Base-by-base conservation (phyloP, 179 eudicot genomes). In the Spergularia azorica region DNA sequence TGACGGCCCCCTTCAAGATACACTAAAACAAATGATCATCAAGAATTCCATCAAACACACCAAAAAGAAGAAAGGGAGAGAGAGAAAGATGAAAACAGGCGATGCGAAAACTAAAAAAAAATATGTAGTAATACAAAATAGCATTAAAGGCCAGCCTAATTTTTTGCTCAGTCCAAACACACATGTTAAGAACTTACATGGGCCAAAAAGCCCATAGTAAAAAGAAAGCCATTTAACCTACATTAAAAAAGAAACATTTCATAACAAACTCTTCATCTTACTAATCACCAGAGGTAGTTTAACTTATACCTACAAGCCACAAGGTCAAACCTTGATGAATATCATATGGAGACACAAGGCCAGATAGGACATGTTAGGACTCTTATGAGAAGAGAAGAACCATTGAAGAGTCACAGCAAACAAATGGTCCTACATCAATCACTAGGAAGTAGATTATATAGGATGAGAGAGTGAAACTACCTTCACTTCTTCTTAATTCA, bases 401-500 rank as follows among this genome's bases (percentile, higher is more conserved):
- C 20, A 7, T 16, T 15, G 50, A 7, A 16, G 10, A 72, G 71
- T 3, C 63, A 61, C 56, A 71, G 43, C 38, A 58, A 48, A 51
- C 13, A 18, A 43, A 71, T 56, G 17, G 63, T 58, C 79, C 68
- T 70, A 9, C 71, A 81, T 69, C 41, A 68, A 69, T 32, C 62
- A 76, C 70, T 56, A 46, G 71, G 54, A 78, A 84, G 80, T 70
- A 79, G 54, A 80, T 79, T 64, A 77, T 77, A 85, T 75, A 74
- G 82, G 73, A 85, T 81, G 83, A 81, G 92, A 88, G 85, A 88
- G 85, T 82, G 88, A 85, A 88, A 80, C 97, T 94, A 92, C 98
- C 98, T 95, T 94, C 85, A 88, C 88, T 86, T 88, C 97, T 78
- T 89, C 97, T 84, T 92, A 90, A 85, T 84, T 92, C 94, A 90